A percentile compares a stretch with the other conserved stretches of the same genome.
Evolutionary conservation across 352 stramenopile genomes (phyloP).

Genomic region (Phytophthora chlamydospora): DNA sequence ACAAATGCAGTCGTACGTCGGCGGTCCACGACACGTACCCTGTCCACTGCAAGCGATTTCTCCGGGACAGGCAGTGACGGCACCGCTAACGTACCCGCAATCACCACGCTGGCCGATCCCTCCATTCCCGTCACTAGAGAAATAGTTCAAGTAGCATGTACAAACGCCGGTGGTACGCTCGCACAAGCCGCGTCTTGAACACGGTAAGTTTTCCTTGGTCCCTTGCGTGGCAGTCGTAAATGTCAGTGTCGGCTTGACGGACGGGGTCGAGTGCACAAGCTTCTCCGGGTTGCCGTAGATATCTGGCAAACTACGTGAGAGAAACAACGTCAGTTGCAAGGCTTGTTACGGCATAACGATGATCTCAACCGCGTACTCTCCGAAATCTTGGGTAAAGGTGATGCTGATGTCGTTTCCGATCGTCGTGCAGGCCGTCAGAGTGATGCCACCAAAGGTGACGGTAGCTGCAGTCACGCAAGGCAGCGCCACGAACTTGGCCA

Average conservation of each 20-base stretch:
- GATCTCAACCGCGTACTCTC: constrained; percentile 48
- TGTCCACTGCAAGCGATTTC: constrained; percentile 79
- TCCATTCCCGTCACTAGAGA: constrained; percentile 81
- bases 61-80: constrained; percentile 69
- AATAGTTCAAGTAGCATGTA: constrained; percentile 86
- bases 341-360: neutral
- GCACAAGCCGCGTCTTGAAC: constrained; percentile 87
- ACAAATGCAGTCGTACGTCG: constrained; percentile 82
- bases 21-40: constrained; percentile 70
- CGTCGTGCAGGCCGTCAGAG: constrained; percentile 62
- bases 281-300: constrained; percentile 58
- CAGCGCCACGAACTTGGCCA: constrained; percentile 58
- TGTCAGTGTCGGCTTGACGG: constrained; percentile 46
- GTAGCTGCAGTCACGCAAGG: constrained; percentile 67
- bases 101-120: constrained; percentile 89
- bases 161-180: constrained; percentile 79
- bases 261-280: constrained; percentile 60
- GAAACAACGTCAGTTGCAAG: neutral
- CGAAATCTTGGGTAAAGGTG: constrained; percentile 80
- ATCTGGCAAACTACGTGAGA: constrained; percentile 43
- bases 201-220: constrained; percentile 89
- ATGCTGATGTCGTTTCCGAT: constrained; percentile 82
- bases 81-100: constrained; percentile 83
- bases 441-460: constrained; percentile 76
- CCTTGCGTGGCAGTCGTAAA: constrained; percentile 72